Percentiles rank a stretch among this genome's conserved stretches.
Evolutionary conservation across 768 basidiomycete species (phyloP).

Genomic region (Gyrodon lividus): DNA sequence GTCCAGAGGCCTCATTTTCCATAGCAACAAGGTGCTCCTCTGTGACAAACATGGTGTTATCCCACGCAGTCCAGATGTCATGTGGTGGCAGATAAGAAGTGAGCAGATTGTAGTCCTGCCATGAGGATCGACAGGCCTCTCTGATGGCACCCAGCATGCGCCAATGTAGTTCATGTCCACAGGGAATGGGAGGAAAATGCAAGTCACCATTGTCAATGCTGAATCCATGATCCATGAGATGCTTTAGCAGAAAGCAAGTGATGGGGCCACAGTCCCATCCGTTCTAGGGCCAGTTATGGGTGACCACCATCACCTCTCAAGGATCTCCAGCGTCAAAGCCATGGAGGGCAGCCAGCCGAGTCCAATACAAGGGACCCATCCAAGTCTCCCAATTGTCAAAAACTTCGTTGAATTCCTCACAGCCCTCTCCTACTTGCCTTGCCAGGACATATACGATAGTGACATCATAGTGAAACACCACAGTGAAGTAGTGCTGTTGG

Average conservation of each 20-base stretch:
- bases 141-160: neutral
- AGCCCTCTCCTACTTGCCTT: neutral
- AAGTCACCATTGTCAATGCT: too few relatives aligned
- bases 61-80: too few relatives aligned
- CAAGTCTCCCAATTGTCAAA: neutral
- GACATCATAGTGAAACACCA: neutral
- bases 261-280: slow-evolving; percentile 10
- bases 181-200: neutral
- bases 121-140: neutral
- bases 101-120: neutral
- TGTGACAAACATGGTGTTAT: too few relatives aligned
- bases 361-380: slow-evolving; percentile 2
- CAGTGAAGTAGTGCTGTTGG: neutral
- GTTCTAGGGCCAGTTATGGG: neutral
- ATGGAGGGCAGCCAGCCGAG: neutral
- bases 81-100: too few relatives aligned
- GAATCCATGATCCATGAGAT: neutral
- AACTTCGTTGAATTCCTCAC: neutral
- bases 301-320: neutral
- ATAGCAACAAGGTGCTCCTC: too few relatives aligned
- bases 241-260: neutral
- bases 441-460: neutral
- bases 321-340: neutral
- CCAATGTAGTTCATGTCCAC: neutral
- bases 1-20: too few relatives aligned